Base-by-base conservation (phyloP, 2,329 filamentous ascomycete genomes). In the Emmonsia crescens region DNA sequence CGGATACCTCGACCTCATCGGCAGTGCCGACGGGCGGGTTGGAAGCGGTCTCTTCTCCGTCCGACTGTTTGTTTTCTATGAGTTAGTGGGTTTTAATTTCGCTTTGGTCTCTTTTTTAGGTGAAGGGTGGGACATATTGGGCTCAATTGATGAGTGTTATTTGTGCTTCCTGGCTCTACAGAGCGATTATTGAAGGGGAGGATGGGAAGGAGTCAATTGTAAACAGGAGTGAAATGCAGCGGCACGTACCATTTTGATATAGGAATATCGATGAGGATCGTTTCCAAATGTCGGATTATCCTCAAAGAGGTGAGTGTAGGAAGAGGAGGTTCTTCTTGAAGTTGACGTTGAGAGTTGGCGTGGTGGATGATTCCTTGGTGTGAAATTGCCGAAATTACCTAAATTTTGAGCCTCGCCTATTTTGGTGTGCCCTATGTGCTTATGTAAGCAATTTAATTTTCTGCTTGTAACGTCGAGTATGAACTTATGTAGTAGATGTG, bases 31-130 rank as follows among this genome's bases (percentile, higher is more conserved):
- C 77, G 81, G 89, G 88, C 67, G 70, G 73, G 73, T 74, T 74
- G 80, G 87, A 86, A 80, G 85, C 88, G 81, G 87, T 91, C 89
- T 97, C 93, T 96, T 97, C 94, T 97, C 93, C 93, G 91, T 97
- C 93, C 91, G 93, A 97, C 94, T 61, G 66, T 71, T 57, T 31
- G 10, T 8, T 40, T n/a, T 40, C 8, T 9, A 51, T 29, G 29
- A 19, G 38, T 57, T 57, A 29, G 40, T 33, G 9, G 12, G 29
- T 36, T 59, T 16, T 52, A 38, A 42, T 54, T n/a, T 56, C 40
- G 19, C 31, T 38, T 42, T 59, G 48, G 36, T 59, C 61, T 63
- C 33, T 60, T 21, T 38, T 36, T 5, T n/a, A 55, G 54, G 19
- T 49, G 14, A 9, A n/a, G 57, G 42, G 19, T 5, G 44, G 57